A percentile compares a stretch with the other conserved stretches of the same genome.
Conservation (phyloP, 208 protist species). For the Crithidia fasciculata region DNA sequence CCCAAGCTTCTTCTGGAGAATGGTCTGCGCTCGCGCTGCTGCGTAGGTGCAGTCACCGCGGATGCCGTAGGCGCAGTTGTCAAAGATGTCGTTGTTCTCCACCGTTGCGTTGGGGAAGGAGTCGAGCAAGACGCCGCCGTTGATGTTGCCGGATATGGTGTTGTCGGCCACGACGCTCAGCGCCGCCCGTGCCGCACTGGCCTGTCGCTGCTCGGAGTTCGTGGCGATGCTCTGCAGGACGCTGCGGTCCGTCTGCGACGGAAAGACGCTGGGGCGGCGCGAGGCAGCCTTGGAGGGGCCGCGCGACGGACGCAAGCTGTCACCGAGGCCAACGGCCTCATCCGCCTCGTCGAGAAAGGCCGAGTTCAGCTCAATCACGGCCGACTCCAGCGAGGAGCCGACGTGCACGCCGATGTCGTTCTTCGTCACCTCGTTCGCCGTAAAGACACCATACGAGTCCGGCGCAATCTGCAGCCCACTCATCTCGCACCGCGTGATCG, state of each 20-base stretch:
- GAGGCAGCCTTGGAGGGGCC: not conserved
- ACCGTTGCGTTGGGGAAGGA: constrained; percentile 40
- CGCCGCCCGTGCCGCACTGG: constrained; percentile 22
- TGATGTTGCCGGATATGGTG: constrained; percentile 61
- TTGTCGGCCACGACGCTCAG: constrained; percentile 52
- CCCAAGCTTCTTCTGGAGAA: constrained; percentile 24
- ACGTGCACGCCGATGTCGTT: constrained; percentile 85
- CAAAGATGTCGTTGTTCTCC: constrained; percentile 76
- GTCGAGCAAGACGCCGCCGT: constrained; percentile 80
- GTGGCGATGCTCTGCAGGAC: constrained; percentile 31
- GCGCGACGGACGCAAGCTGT: not conserved
- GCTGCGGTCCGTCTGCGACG: constrained; percentile 27
- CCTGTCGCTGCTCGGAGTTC: constrained; percentile 27
- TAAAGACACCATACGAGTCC: constrained; percentile 58
- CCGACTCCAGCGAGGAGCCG: constrained; percentile 53
- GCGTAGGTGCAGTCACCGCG: constrained; percentile 61
- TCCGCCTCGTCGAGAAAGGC: constrained; percentile 28
- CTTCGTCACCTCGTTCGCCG: constrained; percentile 59
- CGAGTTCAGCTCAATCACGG: constrained; percentile 58
- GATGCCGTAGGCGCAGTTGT: constrained; percentile 75
- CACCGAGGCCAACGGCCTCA: not conserved
- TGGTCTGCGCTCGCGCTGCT: constrained; percentile 32
- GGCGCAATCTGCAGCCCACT: constrained; percentile 64
- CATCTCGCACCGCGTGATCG: constrained; percentile 45
- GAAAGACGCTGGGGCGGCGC: constrained; percentile 8